Conservation (phyloP, 768 basidiomycete genomes). For the Naganishia vaughanmartiniae region DNA sequence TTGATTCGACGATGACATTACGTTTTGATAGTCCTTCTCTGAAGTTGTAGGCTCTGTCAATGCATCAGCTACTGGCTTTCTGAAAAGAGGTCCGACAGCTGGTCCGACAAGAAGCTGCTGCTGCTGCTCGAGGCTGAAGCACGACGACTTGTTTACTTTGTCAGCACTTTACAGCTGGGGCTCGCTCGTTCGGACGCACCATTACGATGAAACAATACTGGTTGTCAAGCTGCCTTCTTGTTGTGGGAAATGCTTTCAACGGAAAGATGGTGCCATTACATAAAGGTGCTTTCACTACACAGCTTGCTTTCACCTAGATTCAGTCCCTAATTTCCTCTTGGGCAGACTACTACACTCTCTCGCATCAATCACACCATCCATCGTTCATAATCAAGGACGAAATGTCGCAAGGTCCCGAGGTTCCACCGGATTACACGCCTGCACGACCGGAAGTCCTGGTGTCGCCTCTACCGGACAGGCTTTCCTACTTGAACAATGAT, state of each 20-base stretch:
- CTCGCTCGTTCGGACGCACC: not conserved
- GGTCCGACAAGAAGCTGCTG: too few relatives aligned
- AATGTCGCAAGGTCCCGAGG: constrained; percentile 2
- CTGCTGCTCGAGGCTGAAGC: too few relatives aligned
- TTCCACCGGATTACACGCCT: constrained; percentile 42
- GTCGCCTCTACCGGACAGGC: constrained; percentile 43
- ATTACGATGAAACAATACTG: constrained; percentile 3
- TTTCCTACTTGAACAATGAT: constrained; percentile 46
- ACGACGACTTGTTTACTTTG: too few relatives aligned
- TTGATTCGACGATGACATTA: not conserved
- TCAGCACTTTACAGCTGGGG: too few relatives aligned
- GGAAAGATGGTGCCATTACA: too few relatives aligned
- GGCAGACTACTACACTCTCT: not conserved
- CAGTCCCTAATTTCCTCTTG: too few relatives aligned
- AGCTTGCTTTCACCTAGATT: not conserved
- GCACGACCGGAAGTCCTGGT: constrained; percentile 47
- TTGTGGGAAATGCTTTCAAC: too few relatives aligned
- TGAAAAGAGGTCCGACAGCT: too few relatives aligned
- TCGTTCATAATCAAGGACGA: not conserved
- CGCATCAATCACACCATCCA: not conserved
- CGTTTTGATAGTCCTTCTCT: too few relatives aligned
- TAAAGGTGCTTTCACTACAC: not conserved
- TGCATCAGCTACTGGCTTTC: too few relatives aligned
- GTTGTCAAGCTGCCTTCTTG: too few relatives aligned
- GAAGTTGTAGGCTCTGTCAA: too few relatives aligned